These are phyloP conservation scores for Sphagnum magellanicum DNA, from an alignment of 228 moss, liverwort and hornwort species.

Conservation along the genomic window DNA sequence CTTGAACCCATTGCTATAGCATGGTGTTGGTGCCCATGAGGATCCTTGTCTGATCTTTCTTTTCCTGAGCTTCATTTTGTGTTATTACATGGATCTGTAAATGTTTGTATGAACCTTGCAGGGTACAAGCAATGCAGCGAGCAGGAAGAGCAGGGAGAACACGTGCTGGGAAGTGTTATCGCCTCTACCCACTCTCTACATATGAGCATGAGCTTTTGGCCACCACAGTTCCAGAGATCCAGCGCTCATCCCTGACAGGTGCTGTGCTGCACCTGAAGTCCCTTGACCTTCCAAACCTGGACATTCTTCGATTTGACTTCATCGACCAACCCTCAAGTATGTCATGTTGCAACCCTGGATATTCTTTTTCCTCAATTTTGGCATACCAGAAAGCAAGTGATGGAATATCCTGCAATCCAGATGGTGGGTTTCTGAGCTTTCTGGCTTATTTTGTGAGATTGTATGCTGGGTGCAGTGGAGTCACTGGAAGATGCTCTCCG, in stretches of 20 bases:
- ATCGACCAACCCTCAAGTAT: slow-evolving; percentile 74
- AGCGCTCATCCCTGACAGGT: slow-evolving; percentile 87
- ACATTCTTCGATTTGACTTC: slow-evolving; percentile 92
- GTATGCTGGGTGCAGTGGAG: slow-evolving; percentile 29
- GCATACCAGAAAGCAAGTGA: background rate
- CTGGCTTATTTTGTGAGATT: background rate
- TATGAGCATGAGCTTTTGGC: slow-evolving; percentile 75
- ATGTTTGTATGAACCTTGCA: slow-evolving; percentile 9
- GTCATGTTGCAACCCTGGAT: background rate
- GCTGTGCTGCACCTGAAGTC: slow-evolving; percentile 92
- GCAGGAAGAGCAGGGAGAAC: slow-evolving; percentile 96
- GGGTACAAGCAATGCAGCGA: slow-evolving; percentile 93
- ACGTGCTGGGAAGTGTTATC: slow-evolving; percentile 85
- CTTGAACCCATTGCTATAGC: too few relatives aligned
- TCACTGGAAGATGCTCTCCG: slow-evolving; percentile 86
- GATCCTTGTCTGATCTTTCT: background rate
- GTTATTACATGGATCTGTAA: background rate
- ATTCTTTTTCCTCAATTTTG: background rate
- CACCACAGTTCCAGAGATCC: slow-evolving; percentile 92
- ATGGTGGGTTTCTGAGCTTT: background rate
- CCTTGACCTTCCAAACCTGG: slow-evolving; percentile 83
- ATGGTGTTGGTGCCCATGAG: too few relatives aligned
- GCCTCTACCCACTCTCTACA: slow-evolving; percentile 63
- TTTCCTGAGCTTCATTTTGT: background rate
- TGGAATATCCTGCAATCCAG: background rate